These are phyloP conservation scores for Amoebophrya sp. DNA, from an alignment of 169 alveolate genomes.

Conservation along the genomic window DNA sequence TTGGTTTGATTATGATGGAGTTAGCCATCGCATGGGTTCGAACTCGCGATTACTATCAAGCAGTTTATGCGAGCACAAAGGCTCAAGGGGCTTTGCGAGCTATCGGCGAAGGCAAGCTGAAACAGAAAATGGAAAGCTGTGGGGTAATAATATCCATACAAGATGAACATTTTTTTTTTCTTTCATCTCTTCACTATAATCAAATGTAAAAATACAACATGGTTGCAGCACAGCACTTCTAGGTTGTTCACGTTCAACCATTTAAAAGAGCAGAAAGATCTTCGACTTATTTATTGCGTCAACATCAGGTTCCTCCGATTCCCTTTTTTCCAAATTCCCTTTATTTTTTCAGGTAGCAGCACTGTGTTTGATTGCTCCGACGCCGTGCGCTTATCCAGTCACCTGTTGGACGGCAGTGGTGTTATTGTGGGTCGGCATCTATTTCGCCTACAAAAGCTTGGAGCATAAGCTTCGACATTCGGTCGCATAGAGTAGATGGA, in stretches of 20 bases:
- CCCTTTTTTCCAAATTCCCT: no score
- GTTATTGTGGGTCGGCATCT: neutral
- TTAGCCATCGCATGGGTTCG: constrained; percentile 12
- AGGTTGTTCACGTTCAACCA: no score
- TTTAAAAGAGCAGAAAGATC: no score
- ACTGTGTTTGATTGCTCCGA: neutral
- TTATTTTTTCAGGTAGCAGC: constrained; percentile 21
- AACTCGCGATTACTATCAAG: neutral
- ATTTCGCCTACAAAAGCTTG: neutral
- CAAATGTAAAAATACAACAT: no score
- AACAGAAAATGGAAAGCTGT: constrained; percentile 2
- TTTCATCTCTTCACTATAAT: no score
- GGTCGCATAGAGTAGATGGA: no score
- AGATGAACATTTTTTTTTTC: neutral
- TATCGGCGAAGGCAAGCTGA: neutral
- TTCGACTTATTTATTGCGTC: no score
- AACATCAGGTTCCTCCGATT: no score
- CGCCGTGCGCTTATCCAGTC: neutral
- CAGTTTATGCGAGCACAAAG: neutral
- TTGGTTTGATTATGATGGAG: neutral
- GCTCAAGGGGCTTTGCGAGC: constrained; percentile 1
- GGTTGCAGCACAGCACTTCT: no score
- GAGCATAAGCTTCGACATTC: constrained; percentile 1
- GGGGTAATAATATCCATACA: no score
- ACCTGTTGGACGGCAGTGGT: neutral